Conservation (phyloP, 2,329 filamentous ascomycete species). For the Exophiala lecanii-corni region DNA sequence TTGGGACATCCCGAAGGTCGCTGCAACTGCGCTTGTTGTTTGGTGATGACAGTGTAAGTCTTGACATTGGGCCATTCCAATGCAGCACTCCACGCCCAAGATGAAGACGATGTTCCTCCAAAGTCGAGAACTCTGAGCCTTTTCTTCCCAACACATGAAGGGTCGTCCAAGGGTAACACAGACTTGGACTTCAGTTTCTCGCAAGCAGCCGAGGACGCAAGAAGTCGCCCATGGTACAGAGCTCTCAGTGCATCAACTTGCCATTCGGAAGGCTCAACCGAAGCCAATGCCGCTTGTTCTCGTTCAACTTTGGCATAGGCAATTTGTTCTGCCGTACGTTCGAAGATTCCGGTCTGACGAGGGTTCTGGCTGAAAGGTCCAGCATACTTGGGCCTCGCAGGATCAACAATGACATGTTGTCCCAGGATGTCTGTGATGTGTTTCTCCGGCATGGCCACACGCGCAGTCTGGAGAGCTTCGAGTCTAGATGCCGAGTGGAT, state of each 20-base stretch:
- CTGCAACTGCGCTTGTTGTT: constrained; percentile 66
- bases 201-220: constrained; percentile 50
- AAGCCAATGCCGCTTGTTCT: constrained; percentile 72
- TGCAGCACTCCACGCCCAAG: constrained; percentile 95
- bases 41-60: constrained; percentile 81
- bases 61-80: constrained; percentile 78
- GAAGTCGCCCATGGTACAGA: constrained; percentile 56
- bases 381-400: constrained; percentile 67
- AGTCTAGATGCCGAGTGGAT: constrained; percentile 79
- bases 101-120: constrained; percentile 75
- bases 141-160: constrained; percentile 32
- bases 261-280: constrained; percentile 60
- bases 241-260: constrained; percentile 58
- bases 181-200: constrained; percentile 25
- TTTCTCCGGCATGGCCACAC: constrained; percentile 65
- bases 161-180: constrained; percentile 23
- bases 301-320: constrained; percentile 56
- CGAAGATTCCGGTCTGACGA: constrained; percentile 55
- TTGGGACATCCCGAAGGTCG: constrained; percentile 38
- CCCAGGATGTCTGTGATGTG: constrained; percentile 80
- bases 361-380: constrained; percentile 67
- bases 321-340: constrained; percentile 30
- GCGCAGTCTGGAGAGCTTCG: constrained; percentile 79
- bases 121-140: constrained; percentile 75
- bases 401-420: constrained; percentile 72